Evolutionary conservation across 306 rosid species (phyloP).

Genomic region (Datisca glomerata): DNA sequence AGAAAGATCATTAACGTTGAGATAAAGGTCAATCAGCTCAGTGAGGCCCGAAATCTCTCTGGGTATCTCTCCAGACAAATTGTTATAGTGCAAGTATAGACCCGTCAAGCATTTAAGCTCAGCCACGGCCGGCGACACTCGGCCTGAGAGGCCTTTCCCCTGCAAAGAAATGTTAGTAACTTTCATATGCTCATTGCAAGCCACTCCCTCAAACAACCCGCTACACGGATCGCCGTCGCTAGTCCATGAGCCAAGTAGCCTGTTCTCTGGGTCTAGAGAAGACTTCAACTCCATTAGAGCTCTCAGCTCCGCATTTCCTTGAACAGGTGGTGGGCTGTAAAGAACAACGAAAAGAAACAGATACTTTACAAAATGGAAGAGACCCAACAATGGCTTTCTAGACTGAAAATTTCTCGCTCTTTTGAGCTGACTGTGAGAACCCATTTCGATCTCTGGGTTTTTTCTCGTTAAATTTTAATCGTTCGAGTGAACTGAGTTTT

Average conservation of each 20-base stretch:
- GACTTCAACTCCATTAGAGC: slow-evolving; percentile 67
- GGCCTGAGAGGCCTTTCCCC: slow-evolving; percentile 80
- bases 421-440: slow-evolving; percentile 6
- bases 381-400: slow-evolving; percentile 24
- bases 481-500: background rate
- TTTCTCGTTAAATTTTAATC: background rate
- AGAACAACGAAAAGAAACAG: slow-evolving; percentile 16
- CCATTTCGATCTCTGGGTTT: slow-evolving; percentile 11
- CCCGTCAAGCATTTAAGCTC: slow-evolving; percentile 72
- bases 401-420: slow-evolving; percentile 6
- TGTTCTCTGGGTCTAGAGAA: slow-evolving; percentile 71
- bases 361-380: slow-evolving; percentile 9
- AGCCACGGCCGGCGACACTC: slow-evolving; percentile 59
- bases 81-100: slow-evolving; percentile 72
- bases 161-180: slow-evolving; percentile 76
- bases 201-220: slow-evolving; percentile 61
- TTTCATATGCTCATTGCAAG: slow-evolving; percentile 64
- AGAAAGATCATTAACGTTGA: slow-evolving; percentile 57
- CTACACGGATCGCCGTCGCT: slow-evolving; percentile 64
- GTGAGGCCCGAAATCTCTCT: slow-evolving; percentile 54
- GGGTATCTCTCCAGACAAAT: slow-evolving; percentile 76
- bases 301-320: slow-evolving; percentile 61
- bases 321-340: slow-evolving; percentile 12
- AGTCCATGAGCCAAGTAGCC: slow-evolving; percentile 63
- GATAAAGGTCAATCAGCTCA: slow-evolving; percentile 74